phyloP scores from a whole-genome alignment of 2,329 filamentous ascomycete genomes.

The Colletotrichum sp. region DNA sequence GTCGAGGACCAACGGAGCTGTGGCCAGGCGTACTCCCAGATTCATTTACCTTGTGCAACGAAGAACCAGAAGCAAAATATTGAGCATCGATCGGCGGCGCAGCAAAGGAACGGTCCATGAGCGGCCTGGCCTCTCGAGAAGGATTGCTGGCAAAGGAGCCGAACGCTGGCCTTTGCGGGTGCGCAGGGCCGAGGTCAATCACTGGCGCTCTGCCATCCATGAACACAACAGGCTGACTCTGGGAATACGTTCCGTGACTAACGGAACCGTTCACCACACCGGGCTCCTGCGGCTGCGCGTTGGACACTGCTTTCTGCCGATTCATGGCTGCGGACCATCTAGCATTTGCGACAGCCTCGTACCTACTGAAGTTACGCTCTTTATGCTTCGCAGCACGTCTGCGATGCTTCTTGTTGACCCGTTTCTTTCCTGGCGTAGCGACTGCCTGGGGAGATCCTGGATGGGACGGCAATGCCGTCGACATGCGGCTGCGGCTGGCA shows the following conservation, averaged over 20 bases:
- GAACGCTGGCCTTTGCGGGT: neutral
- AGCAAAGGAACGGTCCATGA: neutral
- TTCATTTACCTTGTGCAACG: slow-evolving; percentile 29
- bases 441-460: slow-evolving; percentile 7
- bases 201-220: neutral
- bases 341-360: slow-evolving; percentile 18
- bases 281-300: neutral
- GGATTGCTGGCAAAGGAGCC: slow-evolving; percentile 9
- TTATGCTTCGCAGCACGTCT: neutral
- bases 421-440: slow-evolving; percentile 1
- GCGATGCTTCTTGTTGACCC: slow-evolving; percentile 3
- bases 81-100: slow-evolving; percentile 9
- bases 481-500: slow-evolving; percentile 1
- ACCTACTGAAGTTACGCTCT: slow-evolving; percentile 20
- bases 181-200: slow-evolving; percentile 22
- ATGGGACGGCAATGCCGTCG: neutral
- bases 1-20: slow-evolving; percentile 26
- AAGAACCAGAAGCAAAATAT: neutral
- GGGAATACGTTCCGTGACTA: slow-evolving; percentile 14
- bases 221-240: neutral
- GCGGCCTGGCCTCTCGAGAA: slow-evolving; percentile 26
- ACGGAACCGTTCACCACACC: slow-evolving; percentile 1
- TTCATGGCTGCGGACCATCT: slow-evolving; percentile 10
- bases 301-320: neutral
- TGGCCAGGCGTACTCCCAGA: slow-evolving; percentile 22